Evolutionary conservation across 176 grass and related monocot species (phyloP).

Genomic region (Tillandsia fasciculata): DNA sequence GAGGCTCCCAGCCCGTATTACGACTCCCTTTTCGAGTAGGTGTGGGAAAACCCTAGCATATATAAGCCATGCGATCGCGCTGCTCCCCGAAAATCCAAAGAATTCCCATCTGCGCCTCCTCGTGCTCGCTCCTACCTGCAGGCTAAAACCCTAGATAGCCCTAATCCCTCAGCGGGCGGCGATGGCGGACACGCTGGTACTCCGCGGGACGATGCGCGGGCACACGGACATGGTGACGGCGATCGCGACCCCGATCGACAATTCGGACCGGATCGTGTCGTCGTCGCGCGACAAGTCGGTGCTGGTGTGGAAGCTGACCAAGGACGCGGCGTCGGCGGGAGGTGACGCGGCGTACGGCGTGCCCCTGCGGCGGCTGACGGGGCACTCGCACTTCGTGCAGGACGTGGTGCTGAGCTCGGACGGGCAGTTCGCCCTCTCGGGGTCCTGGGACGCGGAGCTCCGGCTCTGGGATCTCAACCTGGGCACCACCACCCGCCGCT

Average conservation of each 20-base stretch:
- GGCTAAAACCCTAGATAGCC: background rate
- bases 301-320: constrained; percentile 73
- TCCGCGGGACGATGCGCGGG: constrained; percentile 63
- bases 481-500: constrained; percentile 59
- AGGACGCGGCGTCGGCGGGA: constrained; percentile 18
- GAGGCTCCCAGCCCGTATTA: too few relatives aligned
- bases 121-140: background rate
- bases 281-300: constrained; percentile 94
- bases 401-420: constrained; percentile 84
- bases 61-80: too few relatives aligned
- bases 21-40: too few relatives aligned
- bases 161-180: background rate
- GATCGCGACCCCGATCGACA: constrained; percentile 75
- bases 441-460: constrained; percentile 88
- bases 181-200: constrained; percentile 67
- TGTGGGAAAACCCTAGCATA: constrained; percentile 35
- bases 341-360: constrained; percentile 43
- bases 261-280: constrained; percentile 66
- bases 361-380: constrained; percentile 75
- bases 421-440: constrained; percentile 75
- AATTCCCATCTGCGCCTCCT: background rate
- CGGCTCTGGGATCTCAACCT: constrained; percentile 77
- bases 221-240: constrained; percentile 72
- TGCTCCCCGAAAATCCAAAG: constrained; percentile 22
- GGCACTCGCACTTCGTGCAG: constrained; percentile 85